Base-by-base conservation (phyloP, 2,329 filamentous ascomycete genomes). In the Fusarium caatingaense region DNA sequence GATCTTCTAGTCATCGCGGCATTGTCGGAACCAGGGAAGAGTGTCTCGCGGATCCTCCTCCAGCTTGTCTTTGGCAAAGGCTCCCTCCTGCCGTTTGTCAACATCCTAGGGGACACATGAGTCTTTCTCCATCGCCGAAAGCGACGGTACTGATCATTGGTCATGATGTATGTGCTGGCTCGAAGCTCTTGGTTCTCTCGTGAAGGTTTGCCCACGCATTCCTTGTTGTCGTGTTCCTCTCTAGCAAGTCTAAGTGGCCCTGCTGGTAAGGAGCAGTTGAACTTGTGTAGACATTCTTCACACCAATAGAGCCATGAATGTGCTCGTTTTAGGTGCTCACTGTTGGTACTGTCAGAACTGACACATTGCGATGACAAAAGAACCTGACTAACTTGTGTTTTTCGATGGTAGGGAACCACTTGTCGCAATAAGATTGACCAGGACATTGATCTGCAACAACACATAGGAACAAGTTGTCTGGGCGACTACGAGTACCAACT, bases 21-120 rank as follows among this genome's bases (percentile, higher is more conserved):
- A 4, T 15, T 15, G 20, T 48, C 44, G 0, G 55, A 16, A 5
- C 4, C 15, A 1, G 62, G 62, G 2, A 66, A 66, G n/a, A 66
- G 53, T 2, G 47, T 60, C 10, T 60, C 46, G 4, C 34, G 61
- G 13, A 66, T 66, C n/a, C 21, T 55, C 27, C 63, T 48, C 63
- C 63, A 66, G 47, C 63, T 66, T 10, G 9, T 50, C 6, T 48
- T 8, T 1, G 63, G 18, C 2, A 23, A 23, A 6, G 23, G 23
- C 23, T 23, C 23, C 23, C 23, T 23, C 23, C 23, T 23, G 23
- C 23, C 23, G 23, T 23, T 23, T 6, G 23, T 23, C 23, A 23
- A 23, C 23, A 23, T 23, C 23, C 23, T 23, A 23, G 23, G 23
- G 23, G 23, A n/a, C 18, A 51, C 54, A 16, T 6, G 5, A 18